phyloP scores from a whole-genome alignment of 2,329 filamentous ascomycete species.

The Colletotrichum sp. region DNA sequence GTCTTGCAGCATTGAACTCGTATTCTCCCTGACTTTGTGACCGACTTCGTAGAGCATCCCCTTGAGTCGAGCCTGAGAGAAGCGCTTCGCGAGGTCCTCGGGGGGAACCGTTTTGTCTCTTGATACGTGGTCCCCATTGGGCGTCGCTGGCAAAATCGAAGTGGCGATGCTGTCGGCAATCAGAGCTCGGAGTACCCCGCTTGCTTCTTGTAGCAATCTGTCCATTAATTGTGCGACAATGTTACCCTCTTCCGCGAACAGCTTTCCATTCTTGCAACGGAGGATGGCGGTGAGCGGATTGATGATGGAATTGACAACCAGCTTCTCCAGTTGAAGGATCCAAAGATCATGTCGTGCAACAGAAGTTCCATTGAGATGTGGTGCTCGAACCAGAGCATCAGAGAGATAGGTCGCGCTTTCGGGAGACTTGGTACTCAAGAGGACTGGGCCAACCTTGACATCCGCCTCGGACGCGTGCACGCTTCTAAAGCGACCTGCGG shows the following conservation, averaged over 20 bases:
- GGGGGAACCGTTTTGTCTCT: neutral
- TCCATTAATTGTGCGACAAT: constrained; percentile 67
- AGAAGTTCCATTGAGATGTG: constrained; percentile 44
- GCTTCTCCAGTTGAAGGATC: constrained; percentile 80
- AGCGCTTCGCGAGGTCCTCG: constrained; percentile 37
- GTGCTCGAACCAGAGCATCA: constrained; percentile 44
- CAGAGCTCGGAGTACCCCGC: constrained; percentile 71
- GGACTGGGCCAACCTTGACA: constrained; percentile 52
- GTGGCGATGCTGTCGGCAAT: constrained; percentile 57
- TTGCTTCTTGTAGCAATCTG: constrained; percentile 75
- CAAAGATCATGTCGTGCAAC: constrained; percentile 52
- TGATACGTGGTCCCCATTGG: neutral
- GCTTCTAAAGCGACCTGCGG: constrained; percentile 54
- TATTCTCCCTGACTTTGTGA: constrained; percentile 56
- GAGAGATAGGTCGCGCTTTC: constrained; percentile 40
- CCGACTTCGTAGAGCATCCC: constrained; percentile 53
- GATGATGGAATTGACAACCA: constrained; percentile 80
- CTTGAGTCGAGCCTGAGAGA: constrained; percentile 47
- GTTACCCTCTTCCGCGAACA: constrained; percentile 64
- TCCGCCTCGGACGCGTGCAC: constrained; percentile 56
- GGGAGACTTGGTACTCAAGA: constrained; percentile 26
- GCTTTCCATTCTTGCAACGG: constrained; percentile 76
- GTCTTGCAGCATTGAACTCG: constrained; percentile 69
- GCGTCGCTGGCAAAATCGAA: constrained; percentile 37
- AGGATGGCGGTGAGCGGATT: constrained; percentile 86